Percentiles rank a stretch among this genome's conserved stretches.
phyloP scores from a whole-genome alignment of 176 grass and related monocot species.

The Avena atlantica region DNA sequence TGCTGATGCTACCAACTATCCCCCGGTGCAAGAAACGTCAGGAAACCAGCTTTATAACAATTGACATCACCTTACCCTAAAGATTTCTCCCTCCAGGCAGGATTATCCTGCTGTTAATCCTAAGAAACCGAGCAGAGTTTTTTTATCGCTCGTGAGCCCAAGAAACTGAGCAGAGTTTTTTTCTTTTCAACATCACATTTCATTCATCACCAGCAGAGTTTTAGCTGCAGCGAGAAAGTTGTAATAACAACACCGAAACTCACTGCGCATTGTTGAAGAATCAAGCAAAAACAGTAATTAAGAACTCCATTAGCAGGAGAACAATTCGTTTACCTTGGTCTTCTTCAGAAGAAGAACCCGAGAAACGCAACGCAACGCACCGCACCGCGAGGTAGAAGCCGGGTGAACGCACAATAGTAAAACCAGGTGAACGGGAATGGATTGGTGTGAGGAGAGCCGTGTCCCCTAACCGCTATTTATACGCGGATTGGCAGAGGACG shows the following conservation, averaged over 20 bases:
- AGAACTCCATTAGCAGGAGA: slow-evolving; percentile 29
- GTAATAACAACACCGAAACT: neutral
- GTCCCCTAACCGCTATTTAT: slow-evolving; percentile 46
- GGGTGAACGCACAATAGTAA: slow-evolving; percentile 45
- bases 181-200: neutral
- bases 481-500: neutral
- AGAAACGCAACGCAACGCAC: neutral
- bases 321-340: slow-evolving; percentile 28
- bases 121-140: neutral
- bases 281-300: neutral
- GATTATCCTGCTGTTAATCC: neutral
- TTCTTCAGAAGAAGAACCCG: neutral
- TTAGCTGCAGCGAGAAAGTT: neutral
- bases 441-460: slow-evolving; percentile 40
- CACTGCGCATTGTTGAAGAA: neutral
- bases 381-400: neutral
- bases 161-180: neutral
- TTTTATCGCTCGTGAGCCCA: neutral
- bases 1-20: neutral
- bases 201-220: slow-evolving; percentile 11
- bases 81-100: neutral
- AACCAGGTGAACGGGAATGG: slow-evolving; percentile 55
- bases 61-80: slow-evolving; percentile 37
- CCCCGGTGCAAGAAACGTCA: neutral
- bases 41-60: neutral